These are phyloP conservation scores for Amanita brunnescens DNA, from an alignment of 768 basidiomycete species.

Conservation along the genomic window DNA sequence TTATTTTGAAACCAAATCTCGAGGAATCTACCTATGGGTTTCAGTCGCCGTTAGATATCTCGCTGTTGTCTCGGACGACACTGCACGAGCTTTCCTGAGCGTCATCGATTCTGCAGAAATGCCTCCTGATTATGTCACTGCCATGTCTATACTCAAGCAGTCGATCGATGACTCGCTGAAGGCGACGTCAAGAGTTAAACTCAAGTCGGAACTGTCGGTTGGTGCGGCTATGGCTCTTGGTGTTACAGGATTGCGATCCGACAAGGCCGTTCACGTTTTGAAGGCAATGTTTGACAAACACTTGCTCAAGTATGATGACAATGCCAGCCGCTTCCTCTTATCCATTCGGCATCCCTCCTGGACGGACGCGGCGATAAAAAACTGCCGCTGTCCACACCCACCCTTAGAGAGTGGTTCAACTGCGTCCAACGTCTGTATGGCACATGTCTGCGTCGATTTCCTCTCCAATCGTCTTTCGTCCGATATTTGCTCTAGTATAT, in stretches of 20 bases:
- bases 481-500: not conserved
- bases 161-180: not conserved
- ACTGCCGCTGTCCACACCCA: not conserved
- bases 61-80: not conserved
- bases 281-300: not conserved
- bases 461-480: not conserved
- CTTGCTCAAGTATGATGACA: not conserved
- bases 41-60: slow-evolving; percentile 1
- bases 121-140: not conserved
- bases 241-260: not conserved
- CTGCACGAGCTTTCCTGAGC: slow-evolving; percentile 1
- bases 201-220: not conserved
- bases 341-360: not conserved
- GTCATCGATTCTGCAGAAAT: not conserved
- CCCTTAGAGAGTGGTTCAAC: not conserved
- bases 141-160: not conserved
- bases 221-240: slow-evolving; percentile 1
- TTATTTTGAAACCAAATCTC: not conserved
- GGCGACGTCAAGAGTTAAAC: not conserved
- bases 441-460: slow-evolving; percentile 2
- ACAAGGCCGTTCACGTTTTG: not conserved
- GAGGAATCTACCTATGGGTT: not conserved
- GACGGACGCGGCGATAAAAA: not conserved
- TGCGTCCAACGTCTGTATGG: not conserved
- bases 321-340: not conserved